Evolutionary conservation across 345 rosid species (phyloP), one percentile per base, ranked within the genome.

Genomic region (Salix arbutifolia): DNA sequence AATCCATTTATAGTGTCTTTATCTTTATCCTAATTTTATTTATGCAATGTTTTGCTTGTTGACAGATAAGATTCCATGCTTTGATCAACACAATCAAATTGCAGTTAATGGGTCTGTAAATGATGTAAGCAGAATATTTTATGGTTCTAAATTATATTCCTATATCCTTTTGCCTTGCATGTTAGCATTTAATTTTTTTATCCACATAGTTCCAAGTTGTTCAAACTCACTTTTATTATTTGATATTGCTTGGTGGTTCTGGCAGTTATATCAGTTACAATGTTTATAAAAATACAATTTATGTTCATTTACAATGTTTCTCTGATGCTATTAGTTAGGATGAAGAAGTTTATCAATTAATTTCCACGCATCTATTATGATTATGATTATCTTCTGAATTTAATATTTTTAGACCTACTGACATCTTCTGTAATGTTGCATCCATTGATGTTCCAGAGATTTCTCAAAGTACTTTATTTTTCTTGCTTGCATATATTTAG

Each of bases 1-100:
- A 67, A 25, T 38, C 26, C 42, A 14, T 67, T 77, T 38, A n/a
- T 53, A n/a, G 62, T 71, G 50, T 28, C 17, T 42, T 37, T n/a
- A 8, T 40, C 70, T 21, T 7, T 31, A 67, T n/a, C n/a, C 14
- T 18, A 37, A 18, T 37, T 7, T 8, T 70, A n/a, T 12, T 23
- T 52, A 77, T 65, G 53, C 26, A 65, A 25, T 56, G 5, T 16
- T 72, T 80, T 28, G 52, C 53, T 68, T 71, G 78, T 82, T 84
- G 79, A 72, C 91, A 90, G 97, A 84, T 78, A 83, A 83, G 76
- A 21, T 82, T 79, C 74, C 89, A 37, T 71, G 65, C 81, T 78
- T 84, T 76, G 78, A 71, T 73, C 90, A 81, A 76, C 83, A 79
- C 66, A 82, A 80, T 82, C 91, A 86, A 56, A 69, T 67, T 60